phyloP scores from a whole-genome alignment of 345 rosid genomes.

The Pugionium cornutum region DNA sequence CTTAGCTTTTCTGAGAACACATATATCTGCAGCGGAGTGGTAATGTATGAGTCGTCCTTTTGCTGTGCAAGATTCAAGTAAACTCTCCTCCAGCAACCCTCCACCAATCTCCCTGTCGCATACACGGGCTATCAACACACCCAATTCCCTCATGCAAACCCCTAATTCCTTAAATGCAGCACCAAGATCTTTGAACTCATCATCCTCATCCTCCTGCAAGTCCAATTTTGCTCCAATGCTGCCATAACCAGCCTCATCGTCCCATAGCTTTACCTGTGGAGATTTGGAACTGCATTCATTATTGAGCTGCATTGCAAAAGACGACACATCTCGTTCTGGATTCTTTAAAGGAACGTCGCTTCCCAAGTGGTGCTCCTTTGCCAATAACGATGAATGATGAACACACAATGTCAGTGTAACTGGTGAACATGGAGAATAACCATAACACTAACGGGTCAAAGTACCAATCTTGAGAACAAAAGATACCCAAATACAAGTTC shows the following conservation, averaged over 20 bases:
- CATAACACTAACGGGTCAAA: neutral
- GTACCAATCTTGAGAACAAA: constrained; percentile 18
- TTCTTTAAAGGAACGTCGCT: constrained; percentile 80
- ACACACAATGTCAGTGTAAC: constrained; percentile 21
- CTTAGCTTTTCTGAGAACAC: constrained; percentile 44
- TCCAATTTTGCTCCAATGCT: constrained; percentile 23
- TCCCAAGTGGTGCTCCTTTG: constrained; percentile 74
- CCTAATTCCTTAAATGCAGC: constrained; percentile 62
- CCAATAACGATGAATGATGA: neutral
- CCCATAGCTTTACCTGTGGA: constrained; percentile 22
- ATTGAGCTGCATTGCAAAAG: constrained; percentile 75
- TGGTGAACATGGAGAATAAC: neutral
- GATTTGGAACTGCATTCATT: constrained; percentile 43
- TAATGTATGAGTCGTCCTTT: constrained; percentile 91
- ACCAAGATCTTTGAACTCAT: constrained; percentile 58
- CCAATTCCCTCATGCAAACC: constrained; percentile 72
- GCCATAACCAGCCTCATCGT: neutral
- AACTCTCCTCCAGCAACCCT: constrained; percentile 60
- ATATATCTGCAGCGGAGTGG: constrained; percentile 62
- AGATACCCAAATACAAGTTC: neutral
- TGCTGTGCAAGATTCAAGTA: constrained; percentile 72
- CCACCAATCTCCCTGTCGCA: constrained; percentile 81
- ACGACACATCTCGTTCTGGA: constrained; percentile 72
- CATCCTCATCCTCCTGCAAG: constrained; percentile 23
- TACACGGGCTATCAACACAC: constrained; percentile 62